Percentiles rank a stretch among this genome's conserved stretches.
phyloP scores from a whole-genome alignment of 78 protist species.

The Protostelium mycophagum region DNA sequence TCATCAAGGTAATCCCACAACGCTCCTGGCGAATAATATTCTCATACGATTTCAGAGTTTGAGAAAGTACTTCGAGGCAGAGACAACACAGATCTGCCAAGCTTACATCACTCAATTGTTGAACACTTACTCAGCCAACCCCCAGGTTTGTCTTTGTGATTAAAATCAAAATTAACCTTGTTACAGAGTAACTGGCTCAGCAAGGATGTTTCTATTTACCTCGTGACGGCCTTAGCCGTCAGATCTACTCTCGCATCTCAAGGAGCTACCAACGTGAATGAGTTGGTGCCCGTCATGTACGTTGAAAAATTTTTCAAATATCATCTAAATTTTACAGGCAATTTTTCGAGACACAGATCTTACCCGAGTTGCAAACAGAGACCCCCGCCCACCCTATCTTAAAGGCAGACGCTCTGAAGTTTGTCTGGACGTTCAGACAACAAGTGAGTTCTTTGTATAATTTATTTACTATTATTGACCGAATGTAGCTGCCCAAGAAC shows the following conservation, averaged over 20 bases:
- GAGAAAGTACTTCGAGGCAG: background rate
- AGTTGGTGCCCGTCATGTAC: constrained; percentile 16
- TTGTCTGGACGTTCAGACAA: constrained; percentile 73
- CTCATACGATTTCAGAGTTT: constrained; percentile 3
- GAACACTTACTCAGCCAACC: constrained; percentile 7
- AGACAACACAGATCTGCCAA: constrained; percentile 26
- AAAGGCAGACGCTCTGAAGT: constrained; percentile 85
- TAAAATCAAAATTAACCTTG: too few relatives aligned
- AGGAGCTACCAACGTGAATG: background rate
- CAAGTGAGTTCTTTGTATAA: background rate
- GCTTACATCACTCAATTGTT: constrained; percentile 22
- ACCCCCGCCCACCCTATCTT: constrained; percentile 45
- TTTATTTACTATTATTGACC: background rate
- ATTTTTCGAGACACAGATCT: constrained; percentile 64
- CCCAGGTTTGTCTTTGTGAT: too few relatives aligned
- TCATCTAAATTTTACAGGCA: background rate
- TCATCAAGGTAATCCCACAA: constrained; percentile 68
- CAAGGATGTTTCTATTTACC: constrained; percentile 88
- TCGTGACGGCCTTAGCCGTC: constrained; percentile 84
- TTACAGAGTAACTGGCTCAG: constrained; percentile 78
- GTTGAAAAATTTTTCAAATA: background rate
- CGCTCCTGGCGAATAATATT: constrained; percentile 33
- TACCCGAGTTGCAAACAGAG: constrained; percentile 63
- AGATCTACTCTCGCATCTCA: background rate
- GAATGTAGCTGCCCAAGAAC: constrained; percentile 45